Evolutionary conservation across 257 asterid genomes (phyloP).

Genomic region (Paraleonurus japonicus): DNA sequence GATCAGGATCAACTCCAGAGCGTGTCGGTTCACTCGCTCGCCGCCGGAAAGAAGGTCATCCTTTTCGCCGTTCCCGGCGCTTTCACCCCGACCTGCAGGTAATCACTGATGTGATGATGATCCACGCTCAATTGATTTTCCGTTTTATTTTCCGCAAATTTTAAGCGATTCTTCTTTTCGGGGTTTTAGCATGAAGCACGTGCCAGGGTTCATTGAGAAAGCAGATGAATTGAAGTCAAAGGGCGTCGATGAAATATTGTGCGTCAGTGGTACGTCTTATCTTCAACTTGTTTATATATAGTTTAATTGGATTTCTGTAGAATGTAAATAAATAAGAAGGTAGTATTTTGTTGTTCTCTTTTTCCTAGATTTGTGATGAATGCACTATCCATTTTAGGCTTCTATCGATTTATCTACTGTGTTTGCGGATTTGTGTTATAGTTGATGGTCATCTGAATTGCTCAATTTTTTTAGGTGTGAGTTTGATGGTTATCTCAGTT

Average conservation of each 20-base stretch:
- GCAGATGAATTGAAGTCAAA: conserved; percentile 75
- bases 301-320: neutral
- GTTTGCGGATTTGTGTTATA: neutral
- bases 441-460: neutral
- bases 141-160: neutral
- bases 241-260: conserved; percentile 61
- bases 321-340: neutral
- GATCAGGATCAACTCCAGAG: conserved; percentile 69
- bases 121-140: neutral
- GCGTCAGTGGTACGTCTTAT: conserved; percentile 30
- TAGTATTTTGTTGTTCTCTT: neutral
- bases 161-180: neutral
- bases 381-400: neutral
- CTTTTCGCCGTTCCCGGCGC: conserved; percentile 93
- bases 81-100: conserved; percentile 97
- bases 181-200: conserved; percentile 71
- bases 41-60: conserved; percentile 72
- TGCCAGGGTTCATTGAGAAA: conserved; percentile 86
- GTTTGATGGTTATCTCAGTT: neutral
- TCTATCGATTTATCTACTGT: neutral
- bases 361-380: neutral
- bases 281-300: neutral
- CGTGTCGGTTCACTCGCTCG: conserved; percentile 67
- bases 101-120: neutral
- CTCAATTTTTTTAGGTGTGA: neutral